phyloP scores from a whole-genome alignment of 208 protist species.

The Leishmania gerbilli region DNA sequence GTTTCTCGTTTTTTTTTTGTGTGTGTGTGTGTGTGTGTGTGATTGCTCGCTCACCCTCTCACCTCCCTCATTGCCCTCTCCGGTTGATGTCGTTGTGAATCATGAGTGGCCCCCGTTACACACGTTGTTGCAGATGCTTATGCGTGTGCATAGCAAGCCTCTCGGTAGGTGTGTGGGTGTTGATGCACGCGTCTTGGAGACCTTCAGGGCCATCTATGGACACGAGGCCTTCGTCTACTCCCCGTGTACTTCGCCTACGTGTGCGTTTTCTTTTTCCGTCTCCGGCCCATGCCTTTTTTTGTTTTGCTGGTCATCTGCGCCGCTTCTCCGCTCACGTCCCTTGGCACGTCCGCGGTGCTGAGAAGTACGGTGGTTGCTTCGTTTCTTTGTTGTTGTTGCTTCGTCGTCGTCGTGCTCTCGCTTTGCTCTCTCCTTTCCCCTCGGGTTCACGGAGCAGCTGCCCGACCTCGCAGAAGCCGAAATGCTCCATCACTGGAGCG shows the following conservation, averaged over 20 bases:
- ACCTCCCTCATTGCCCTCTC: not conserved
- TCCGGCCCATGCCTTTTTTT: not conserved
- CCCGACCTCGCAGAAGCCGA: no score
- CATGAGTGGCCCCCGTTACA: not conserved
- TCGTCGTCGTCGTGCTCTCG: not conserved
- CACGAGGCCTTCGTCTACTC: not conserved
- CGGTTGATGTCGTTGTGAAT: not conserved
- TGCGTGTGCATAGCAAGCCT: not conserved
- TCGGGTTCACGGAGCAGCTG: not conserved
- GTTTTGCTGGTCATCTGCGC: not conserved
- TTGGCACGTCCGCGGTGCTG: not conserved
- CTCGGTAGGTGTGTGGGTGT: not conserved
- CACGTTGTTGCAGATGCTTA: not conserved
- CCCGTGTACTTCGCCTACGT: not conserved
- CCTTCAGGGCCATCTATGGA: not conserved
- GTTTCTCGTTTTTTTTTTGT: not conserved
- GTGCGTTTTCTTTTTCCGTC: not conserved
- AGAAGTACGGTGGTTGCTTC: not conserved
- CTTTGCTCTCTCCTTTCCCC: not conserved
- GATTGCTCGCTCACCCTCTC: not conserved
- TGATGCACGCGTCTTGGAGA: not conserved
- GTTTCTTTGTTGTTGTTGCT: not conserved
- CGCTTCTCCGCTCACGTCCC: not conserved
- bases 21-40: no score
- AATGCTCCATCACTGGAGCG: not conserved